Conservation (phyloP, 768 basidiomycete genomes). For the Suillus tomentosus region DNA sequence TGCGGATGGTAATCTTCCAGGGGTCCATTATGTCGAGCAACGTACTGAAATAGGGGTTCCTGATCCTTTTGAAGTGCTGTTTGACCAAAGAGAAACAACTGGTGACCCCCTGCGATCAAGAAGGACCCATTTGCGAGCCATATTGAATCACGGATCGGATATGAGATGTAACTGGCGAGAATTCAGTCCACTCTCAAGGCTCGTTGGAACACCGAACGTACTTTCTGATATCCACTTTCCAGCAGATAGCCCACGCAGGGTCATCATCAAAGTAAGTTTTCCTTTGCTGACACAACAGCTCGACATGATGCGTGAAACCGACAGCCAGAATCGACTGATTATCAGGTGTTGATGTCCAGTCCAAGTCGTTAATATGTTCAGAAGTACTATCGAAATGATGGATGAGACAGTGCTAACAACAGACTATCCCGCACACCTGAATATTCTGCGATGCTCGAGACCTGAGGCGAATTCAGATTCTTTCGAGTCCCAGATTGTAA, state of each 20-base stretch:
- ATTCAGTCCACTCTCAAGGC: conserved; percentile 7
- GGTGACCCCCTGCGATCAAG: conserved; percentile 79
- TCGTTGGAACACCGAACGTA: conserved; percentile 37
- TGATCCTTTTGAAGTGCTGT: conserved; percentile 24
- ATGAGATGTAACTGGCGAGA: conserved; percentile 64
- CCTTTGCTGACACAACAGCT: conserved; percentile 90
- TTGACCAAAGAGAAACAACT: conserved; percentile 79
- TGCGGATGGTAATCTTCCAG: conserved; percentile 92
- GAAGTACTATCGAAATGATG: conserved; percentile 25
- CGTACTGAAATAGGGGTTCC: conserved; percentile 68
- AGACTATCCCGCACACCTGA: conserved; percentile 48
- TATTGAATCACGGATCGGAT: conserved; percentile 85
- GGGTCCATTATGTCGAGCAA: conserved; percentile 83
- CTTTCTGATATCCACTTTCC: conserved; percentile 69
- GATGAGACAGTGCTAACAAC: conserved; percentile 7
- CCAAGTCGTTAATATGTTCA: conserved; percentile 77
- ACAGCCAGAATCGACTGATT: conserved; percentile 90
- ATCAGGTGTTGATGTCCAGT: conserved; percentile 92
- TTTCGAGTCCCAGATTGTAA: conserved; percentile 96
- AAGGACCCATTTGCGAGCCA: conserved; percentile 87
- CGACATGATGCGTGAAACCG: conserved; percentile 76
- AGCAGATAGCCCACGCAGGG: conserved; percentile 76
- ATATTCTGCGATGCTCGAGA: conserved; percentile 69
- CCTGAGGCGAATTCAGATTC: conserved; percentile 93
- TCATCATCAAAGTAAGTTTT: conserved; percentile 88